Evolutionary conservation across 116 monocot species (phyloP), one percentile per base, ranked within the genome.

Genomic region (Trichopus zeylanicus): DNA sequence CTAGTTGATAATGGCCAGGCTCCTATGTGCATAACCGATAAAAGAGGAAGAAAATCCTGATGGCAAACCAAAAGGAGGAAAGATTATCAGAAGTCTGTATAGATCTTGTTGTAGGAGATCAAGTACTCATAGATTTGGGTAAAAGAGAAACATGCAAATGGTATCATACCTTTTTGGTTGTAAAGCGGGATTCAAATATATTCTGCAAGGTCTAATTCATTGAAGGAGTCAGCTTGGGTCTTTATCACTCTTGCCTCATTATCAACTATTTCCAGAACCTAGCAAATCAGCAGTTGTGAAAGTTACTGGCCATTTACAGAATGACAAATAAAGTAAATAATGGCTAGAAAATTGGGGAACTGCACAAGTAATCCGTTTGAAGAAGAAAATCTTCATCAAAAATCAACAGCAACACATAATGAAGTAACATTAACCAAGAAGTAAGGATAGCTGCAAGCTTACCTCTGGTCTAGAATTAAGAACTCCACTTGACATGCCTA

Each of bases 401-500:
- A 28, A 18, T 18, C 12, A 51, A 31, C 51, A 52, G 53, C 26
- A 39, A 29, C 0, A 20, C 28, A 26, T 26, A 42, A 23, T n/a
- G n/a, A n/a, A n/a, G n/a, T n/a, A n/a, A 42, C 33, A 57, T 20
- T 22, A 39, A 35, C 12, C 4, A 20, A 23, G 13, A 47, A 18
- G 15, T 6, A 15, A 55, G 29, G 5, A 3, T 38, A 42, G 19
- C 9, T 39, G 8, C 33, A 53, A 62, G 6, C 37, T 70, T 64
- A 88, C 88, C 93, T 89, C 82, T 48, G 89, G 86, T 30, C 61
- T 82, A 64, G 89, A 82, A 78, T 86, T 71, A 42, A 85, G 70
- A 46, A 93, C 89, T 66, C 93, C 93, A 57, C 80, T 83, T 51
- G 93, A 93, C 93, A 93, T 93, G 70, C 93, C 93, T 8, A 93